Conservation (phyloP, 805 yeast species). For the Metschnikowia reukaufii region DNA sequence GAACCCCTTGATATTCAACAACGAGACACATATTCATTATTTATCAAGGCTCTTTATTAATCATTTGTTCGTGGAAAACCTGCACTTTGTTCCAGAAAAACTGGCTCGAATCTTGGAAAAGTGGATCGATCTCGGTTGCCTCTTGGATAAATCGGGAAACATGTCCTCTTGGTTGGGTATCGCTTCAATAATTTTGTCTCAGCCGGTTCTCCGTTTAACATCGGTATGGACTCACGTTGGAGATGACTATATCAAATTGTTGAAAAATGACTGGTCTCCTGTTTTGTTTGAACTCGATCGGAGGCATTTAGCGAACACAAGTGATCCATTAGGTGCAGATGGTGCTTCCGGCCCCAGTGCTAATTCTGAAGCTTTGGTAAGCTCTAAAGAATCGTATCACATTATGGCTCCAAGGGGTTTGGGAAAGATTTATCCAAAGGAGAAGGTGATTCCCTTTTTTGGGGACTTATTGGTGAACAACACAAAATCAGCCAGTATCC, state of each 20-base stretch:
- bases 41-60: conserved; percentile 66
- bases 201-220: conserved; percentile 72
- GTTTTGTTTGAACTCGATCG: conserved; percentile 86
- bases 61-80: conserved; percentile 64
- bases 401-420: conserved; percentile 86
- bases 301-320: conserved; percentile 50
- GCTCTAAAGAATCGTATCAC: conserved; percentile 53
- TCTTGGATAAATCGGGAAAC: conserved; percentile 77
- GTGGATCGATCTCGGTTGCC: conserved; percentile 85
- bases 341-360: conserved; percentile 10
- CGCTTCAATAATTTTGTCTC: conserved; percentile 77
- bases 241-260: conserved; percentile 53
- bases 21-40: conserved; percentile 67
- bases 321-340: conserved; percentile 19
- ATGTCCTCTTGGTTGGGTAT: conserved; percentile 94
- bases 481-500: conserved; percentile 32
- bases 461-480: conserved; percentile 74
- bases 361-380: conserved; percentile 10
- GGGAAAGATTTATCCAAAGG: conserved; percentile 73
- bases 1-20: conserved; percentile 79
- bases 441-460: conserved; percentile 81
- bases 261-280: conserved; percentile 87
- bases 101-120: conserved; percentile 69
- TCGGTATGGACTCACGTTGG: conserved; percentile 76
- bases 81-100: conserved; percentile 29